phyloP scores from a whole-genome alignment of 73 alveolate genomes.

The Breviolum minutum region DNA sequence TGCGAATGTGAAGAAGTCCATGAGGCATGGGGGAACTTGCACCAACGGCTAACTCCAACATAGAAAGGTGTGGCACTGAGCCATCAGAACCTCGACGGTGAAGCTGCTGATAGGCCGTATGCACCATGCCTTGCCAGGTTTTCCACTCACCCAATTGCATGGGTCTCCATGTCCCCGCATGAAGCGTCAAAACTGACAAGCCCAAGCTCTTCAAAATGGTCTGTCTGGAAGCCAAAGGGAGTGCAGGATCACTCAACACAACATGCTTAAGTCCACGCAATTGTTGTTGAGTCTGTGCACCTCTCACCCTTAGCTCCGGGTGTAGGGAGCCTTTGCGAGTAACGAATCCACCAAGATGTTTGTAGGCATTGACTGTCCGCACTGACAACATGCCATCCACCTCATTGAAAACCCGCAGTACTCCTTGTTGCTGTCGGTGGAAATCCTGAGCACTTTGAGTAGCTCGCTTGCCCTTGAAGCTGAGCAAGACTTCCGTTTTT shows the following conservation, averaged over 20 bases:
- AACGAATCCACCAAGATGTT: not conserved
- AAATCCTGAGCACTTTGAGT: not conserved
- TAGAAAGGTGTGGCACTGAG: not conserved
- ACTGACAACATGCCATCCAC: not conserved
- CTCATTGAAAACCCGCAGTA: not conserved
- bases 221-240: not conserved
- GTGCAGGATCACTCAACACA: not conserved
- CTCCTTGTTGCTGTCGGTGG: not conserved
- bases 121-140: not conserved
- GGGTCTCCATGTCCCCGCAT: not conserved
- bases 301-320: not conserved
- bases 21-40: not conserved
- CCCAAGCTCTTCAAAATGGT: not conserved
- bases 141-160: not conserved
- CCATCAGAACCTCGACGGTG: not conserved
- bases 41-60: not conserved
- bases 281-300: not conserved
- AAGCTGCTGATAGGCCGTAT: not conserved
- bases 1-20: not conserved
- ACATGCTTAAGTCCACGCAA: not conserved
- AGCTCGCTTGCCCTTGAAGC: not conserved
- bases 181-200: not conserved
- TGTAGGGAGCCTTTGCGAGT: not conserved
- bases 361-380: no score
- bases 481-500: not conserved